phyloP scores from a whole-genome alignment of 2,329 filamentous ascomycete genomes.

The Penicillium decumbens region DNA sequence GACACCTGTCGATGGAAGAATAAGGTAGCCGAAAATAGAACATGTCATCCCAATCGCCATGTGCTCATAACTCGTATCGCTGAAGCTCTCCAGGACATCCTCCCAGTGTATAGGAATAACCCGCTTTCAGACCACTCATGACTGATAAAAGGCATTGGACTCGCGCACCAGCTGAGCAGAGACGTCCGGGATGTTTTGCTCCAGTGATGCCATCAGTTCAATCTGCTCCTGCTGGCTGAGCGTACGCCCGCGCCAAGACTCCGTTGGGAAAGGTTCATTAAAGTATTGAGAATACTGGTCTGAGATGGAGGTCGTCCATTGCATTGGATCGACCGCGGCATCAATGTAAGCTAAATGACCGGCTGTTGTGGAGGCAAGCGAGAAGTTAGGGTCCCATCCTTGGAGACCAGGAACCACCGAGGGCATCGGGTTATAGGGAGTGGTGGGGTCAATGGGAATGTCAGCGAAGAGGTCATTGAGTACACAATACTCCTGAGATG shows the following conservation, averaged over 20 bases:
- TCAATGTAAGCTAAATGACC: slow-evolving; percentile 35
- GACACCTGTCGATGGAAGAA: slow-evolving; percentile 8
- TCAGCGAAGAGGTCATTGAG: slow-evolving; percentile 23
- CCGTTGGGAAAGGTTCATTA: slow-evolving; percentile 43
- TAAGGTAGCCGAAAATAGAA: slow-evolving; percentile 1
- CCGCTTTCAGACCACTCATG: slow-evolving; percentile 13
- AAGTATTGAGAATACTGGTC: slow-evolving; percentile 48
- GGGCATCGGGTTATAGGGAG: slow-evolving; percentile 39
- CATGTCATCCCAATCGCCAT: neutral
- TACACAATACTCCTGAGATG: slow-evolving; percentile 19
- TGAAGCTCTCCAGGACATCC: neutral
- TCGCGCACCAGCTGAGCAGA: slow-evolving; percentile 39
- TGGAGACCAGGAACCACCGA: slow-evolving; percentile 39
- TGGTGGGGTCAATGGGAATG: slow-evolving; percentile 34
- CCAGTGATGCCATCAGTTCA: slow-evolving; percentile 75
- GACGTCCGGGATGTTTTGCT: slow-evolving; percentile 52
- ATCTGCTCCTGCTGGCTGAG: slow-evolving; percentile 76
- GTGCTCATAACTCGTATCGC: slow-evolving; percentile 5
- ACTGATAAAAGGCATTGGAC: slow-evolving; percentile 41
- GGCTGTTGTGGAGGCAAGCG: slow-evolving; percentile 35
- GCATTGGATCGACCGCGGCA: slow-evolving; percentile 36
- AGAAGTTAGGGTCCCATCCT: slow-evolving; percentile 42
- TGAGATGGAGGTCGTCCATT: slow-evolving; percentile 43
- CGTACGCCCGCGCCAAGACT: slow-evolving; percentile 56
- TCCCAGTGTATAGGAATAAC: neutral